These are phyloP conservation scores for Kwoniella pini DNA, from an alignment of 768 basidiomycete genomes.

Conservation along the genomic window DNA sequence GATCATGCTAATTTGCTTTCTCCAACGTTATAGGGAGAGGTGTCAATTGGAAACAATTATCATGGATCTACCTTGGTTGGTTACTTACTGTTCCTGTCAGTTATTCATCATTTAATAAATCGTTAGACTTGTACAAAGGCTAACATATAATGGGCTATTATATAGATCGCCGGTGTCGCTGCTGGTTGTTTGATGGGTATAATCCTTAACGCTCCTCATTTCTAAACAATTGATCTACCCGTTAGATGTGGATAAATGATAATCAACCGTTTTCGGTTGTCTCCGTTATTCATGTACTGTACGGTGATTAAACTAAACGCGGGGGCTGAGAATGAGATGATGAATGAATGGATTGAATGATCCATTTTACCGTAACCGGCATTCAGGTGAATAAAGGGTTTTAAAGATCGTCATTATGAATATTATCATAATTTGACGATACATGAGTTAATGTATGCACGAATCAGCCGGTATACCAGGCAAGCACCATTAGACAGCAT, in stretches of 20 bases:
- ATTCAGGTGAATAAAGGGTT: not conserved
- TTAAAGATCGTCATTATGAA: not conserved
- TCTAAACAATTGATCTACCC: slow-evolving; percentile 3
- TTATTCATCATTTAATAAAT: slow-evolving; percentile 18
- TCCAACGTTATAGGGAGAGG: slow-evolving; percentile 16
- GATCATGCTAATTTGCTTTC: not conserved
- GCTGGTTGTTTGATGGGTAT: slow-evolving; percentile 48
- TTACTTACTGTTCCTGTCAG: slow-evolving; percentile 48
- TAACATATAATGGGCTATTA: not conserved
- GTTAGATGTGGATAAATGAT: no score
- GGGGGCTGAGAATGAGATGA: no score
- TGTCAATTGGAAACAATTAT: slow-evolving; percentile 54
- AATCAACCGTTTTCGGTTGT: no score
- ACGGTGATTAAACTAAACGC: no score
- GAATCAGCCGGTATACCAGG: no score
- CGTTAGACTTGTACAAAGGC: not conserved
- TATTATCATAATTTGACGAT: no score
- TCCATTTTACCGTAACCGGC: slow-evolving; percentile 1
- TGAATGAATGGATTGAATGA: no score
- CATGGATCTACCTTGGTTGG: slow-evolving; percentile 53
- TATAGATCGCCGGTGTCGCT: slow-evolving; percentile 7
- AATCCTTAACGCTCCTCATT: slow-evolving; percentile 53
- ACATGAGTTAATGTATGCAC: no score
- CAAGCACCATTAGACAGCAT: no score
- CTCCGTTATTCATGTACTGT: no score